Conservation (phyloP, 805 yeast species). For the Lipomyces kockii region DNA sequence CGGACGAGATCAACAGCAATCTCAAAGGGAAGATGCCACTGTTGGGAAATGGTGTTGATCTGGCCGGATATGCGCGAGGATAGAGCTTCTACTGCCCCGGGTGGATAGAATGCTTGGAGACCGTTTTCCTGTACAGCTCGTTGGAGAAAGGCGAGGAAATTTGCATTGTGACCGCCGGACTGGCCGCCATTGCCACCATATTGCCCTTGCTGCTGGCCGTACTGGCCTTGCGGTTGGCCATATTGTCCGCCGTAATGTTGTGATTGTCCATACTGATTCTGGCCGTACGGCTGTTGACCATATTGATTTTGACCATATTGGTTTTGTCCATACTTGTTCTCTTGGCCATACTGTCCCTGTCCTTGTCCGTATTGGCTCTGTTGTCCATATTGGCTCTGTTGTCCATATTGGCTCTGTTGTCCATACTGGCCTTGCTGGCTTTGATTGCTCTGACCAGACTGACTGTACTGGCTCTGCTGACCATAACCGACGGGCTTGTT, state of each 20-base stretch:
- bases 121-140: constrained; percentile 41
- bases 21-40: constrained; percentile 43
- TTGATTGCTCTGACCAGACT: constrained; percentile 6
- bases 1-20: constrained; percentile 42
- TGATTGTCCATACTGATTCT: constrained; percentile 17
- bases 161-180: constrained; percentile 21
- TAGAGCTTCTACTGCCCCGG: constrained; percentile 41
- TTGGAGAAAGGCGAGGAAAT: constrained; percentile 35
- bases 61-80: constrained; percentile 38
- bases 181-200: constrained; percentile 14
- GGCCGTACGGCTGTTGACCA: constrained; percentile 3
- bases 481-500: constrained; percentile 31
- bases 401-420: constrained; percentile 22
- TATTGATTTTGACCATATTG: too few relatives aligned
- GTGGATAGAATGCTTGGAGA: constrained; percentile 42
- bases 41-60: constrained; percentile 33
- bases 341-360: constrained; percentile 10
- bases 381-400: constrained; percentile 17
- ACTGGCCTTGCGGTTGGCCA: constrained; percentile 13
- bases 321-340: not conserved
- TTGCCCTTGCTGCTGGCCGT: constrained; percentile 22
- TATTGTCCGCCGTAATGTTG: constrained; percentile 20
- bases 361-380: constrained; percentile 17
- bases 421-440: constrained; percentile 6
- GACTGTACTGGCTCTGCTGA: constrained; percentile 9